phyloP scores from a whole-genome alignment of 2,329 filamentous ascomycete species.

The Parastagonospora avenae region DNA sequence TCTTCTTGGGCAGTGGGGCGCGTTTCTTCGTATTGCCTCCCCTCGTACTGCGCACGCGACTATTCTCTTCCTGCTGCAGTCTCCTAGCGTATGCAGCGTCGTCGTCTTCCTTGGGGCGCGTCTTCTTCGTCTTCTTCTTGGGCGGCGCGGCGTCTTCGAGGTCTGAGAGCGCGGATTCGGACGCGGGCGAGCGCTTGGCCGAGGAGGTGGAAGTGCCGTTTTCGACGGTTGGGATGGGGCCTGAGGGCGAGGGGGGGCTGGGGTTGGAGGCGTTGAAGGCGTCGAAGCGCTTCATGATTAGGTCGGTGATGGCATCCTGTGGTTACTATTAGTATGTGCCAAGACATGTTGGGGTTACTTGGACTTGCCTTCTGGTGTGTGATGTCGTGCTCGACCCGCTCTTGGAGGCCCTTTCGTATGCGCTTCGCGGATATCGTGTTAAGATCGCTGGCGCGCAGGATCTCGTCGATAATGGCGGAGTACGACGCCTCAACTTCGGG shows the following conservation, averaged over 20 bases:
- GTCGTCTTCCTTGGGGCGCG: constrained; percentile 71
- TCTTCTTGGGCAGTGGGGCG: constrained; percentile 63
- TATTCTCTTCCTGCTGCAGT: constrained; percentile 91
- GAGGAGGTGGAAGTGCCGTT: constrained; percentile 33
- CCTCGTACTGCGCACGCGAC: constrained; percentile 72
- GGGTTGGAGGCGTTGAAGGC: constrained; percentile 49
- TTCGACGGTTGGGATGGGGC: constrained; percentile 47
- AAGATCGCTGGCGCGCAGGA: constrained; percentile 64
- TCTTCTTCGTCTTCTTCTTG: constrained; percentile 66
- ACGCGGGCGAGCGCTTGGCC: constrained; percentile 51
- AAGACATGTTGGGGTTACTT: constrained; percentile 1
- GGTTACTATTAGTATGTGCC: constrained; percentile 16
- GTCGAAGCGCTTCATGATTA: constrained; percentile 59
- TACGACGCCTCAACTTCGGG: constrained; percentile 57
- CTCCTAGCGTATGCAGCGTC: constrained; percentile 87
- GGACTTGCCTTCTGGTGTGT: constrained; percentile 63
- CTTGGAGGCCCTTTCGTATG: constrained; percentile 68
- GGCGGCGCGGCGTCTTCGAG: constrained; percentile 48
- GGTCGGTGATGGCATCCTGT: constrained; percentile 51
- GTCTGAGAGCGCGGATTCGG: constrained; percentile 50
- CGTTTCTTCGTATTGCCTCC: constrained; percentile 67
- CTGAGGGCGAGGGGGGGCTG: constrained; percentile 31
- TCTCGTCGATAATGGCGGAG: constrained; percentile 65
- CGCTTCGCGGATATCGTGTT: constrained; percentile 69
- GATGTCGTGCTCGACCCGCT: constrained; percentile 65